Conservation (phyloP, 75 land plant genomes). For the Ceratopteris richardii region DNA sequence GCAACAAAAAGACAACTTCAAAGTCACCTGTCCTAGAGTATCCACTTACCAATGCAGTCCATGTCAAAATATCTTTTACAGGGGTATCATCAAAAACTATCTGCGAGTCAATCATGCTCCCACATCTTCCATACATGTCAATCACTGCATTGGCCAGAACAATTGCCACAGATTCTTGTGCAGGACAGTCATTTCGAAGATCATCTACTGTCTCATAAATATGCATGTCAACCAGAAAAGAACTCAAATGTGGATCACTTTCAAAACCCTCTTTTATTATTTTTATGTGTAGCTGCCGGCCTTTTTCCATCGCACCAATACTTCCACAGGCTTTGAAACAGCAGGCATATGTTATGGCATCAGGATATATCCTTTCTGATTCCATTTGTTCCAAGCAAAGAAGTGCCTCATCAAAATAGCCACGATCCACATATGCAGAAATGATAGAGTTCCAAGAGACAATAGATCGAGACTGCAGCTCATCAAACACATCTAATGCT, state of each 20-base stretch:
- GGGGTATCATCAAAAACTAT: constrained; percentile 8
- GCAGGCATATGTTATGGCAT: constrained; percentile 13
- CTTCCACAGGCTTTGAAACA: constrained; percentile 37
- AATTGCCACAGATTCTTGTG: background rate
- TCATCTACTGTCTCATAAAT: constrained; percentile 7
- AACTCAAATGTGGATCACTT: constrained; percentile 15
- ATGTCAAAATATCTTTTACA: constrained; percentile 28
- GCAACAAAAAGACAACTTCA: background rate
- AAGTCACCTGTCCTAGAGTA: background rate
- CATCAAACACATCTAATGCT: constrained; percentile 30
- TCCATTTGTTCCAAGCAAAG: constrained; percentile 19
- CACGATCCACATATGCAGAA: constrained; percentile 11
- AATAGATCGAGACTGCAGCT: constrained; percentile 24
- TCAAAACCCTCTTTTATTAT: constrained; percentile 30
- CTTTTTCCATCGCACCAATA: constrained; percentile 26
- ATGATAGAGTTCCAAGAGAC: constrained; percentile 46
- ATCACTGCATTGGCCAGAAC: constrained; percentile 11
- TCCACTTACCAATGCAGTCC: constrained; percentile 43
- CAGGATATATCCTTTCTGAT: background rate
- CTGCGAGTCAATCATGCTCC: constrained; percentile 14
- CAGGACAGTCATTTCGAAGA: background rate
- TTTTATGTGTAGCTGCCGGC: constrained; percentile 25
- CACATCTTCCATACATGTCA: constrained; percentile 29
- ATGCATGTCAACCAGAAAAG: constrained; percentile 38
- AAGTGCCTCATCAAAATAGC: constrained; percentile 23